phyloP scores from a whole-genome alignment of 1,284 basidiomycete species.

The Ganoderma leucocontextum region DNA sequence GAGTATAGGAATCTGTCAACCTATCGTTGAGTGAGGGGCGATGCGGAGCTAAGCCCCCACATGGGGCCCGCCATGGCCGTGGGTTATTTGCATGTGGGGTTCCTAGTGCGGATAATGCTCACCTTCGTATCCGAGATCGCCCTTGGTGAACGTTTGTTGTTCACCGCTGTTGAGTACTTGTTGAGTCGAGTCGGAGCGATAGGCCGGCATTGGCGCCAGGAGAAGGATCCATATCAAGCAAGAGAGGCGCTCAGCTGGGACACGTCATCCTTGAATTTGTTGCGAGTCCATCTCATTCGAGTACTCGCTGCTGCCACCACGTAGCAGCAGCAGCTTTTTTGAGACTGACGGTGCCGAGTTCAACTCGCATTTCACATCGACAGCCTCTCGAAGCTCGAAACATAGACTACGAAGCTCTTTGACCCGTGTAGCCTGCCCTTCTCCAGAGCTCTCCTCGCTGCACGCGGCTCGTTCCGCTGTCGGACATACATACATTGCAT shows the following conservation, averaged over 20 bases:
- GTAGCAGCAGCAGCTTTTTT: neutral
- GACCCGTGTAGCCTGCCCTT: slow-evolving; percentile 30
- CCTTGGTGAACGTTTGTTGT: neutral
- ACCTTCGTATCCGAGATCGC: neutral
- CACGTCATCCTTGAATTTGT: neutral
- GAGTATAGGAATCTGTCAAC: neutral
- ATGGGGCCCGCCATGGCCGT: neutral
- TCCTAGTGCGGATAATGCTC: neutral
- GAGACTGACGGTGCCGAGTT: neutral
- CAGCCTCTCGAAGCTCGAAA: slow-evolving; percentile 27
- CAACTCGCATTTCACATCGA: slow-evolving; percentile 20
- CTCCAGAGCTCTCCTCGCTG: slow-evolving; percentile 15
- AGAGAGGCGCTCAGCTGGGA: no score
- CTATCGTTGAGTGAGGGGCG: neutral
- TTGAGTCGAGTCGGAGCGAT: neutral
- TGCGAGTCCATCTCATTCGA: neutral
- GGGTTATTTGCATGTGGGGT: neutral
- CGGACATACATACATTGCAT: slow-evolving; percentile 25
- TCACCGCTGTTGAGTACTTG: neutral
- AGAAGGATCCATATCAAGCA: no score
- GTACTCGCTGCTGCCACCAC: neutral
- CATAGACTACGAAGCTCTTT: slow-evolving; percentile 36
- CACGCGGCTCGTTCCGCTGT: slow-evolving; percentile 42
- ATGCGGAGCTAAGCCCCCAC: neutral
- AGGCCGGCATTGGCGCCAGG: neutral